phyloP scores from a whole-genome alignment of 768 basidiomycete genomes.

The Leccinellum rugosiceps region DNA sequence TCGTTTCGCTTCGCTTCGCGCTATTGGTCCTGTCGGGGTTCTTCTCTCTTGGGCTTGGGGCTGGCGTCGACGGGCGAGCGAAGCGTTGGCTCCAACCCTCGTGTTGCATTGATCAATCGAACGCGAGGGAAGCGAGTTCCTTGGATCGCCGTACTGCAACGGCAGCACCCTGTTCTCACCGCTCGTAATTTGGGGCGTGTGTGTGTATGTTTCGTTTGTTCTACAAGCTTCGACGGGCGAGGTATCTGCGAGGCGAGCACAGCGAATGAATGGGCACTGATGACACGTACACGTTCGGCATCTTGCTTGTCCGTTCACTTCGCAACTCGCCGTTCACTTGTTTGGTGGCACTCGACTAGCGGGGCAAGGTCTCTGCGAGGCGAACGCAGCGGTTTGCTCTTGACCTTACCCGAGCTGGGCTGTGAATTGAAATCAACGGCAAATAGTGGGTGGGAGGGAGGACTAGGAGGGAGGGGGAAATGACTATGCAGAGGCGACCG shows the following conservation, averaged over 20 bases:
- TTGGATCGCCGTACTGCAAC: background rate
- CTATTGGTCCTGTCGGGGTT: slow-evolving; percentile 1
- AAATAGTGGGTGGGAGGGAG: background rate
- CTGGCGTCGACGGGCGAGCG: background rate
- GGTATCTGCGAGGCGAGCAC: slow-evolving; percentile 20
- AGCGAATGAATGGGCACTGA: background rate
- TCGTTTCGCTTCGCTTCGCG: background rate
- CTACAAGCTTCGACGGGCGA: slow-evolving; percentile 12
- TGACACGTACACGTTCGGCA: slow-evolving; percentile 6
- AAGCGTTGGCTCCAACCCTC: background rate
- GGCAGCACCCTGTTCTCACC: slow-evolving; percentile 5
- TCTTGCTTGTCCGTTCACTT: slow-evolving; percentile 11
- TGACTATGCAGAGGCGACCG: background rate
- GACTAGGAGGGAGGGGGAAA: background rate
- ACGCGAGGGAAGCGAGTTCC: slow-evolving; percentile 11
- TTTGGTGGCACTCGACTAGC: background rate
- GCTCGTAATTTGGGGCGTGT: slow-evolving; percentile 7
- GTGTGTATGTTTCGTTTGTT: background rate
- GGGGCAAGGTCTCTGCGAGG: slow-evolving; percentile 19
- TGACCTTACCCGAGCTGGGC: background rate
- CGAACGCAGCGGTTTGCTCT: slow-evolving; percentile 11
- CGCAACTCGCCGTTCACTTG: background rate
- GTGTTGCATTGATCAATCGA: slow-evolving; percentile 12
- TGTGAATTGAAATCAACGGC: slow-evolving; percentile 6
- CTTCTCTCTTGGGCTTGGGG: background rate